Base-by-base conservation (phyloP, 371 early-diverging fungal genomes). In the Phascolomyces articulosus region DNA sequence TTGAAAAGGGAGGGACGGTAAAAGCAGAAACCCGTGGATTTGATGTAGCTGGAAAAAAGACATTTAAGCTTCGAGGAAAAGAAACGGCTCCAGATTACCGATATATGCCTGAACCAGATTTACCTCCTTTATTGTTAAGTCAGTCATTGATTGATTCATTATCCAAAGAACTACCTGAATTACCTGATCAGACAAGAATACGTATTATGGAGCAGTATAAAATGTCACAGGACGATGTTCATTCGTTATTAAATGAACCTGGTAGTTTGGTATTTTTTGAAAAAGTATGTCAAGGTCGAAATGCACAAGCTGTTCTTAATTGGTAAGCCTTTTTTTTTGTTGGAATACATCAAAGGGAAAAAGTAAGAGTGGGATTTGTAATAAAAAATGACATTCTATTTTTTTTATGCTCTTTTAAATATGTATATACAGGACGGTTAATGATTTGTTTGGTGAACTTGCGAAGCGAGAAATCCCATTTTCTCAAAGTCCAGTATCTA, bases 101-200 rank as follows among this genome's bases (percentile, higher is more conserved):
- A 55, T 96, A 91, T 70, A 94, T 96, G 90, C 92, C 94, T n/a
- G 97, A 97, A 58, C 90, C 96, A 1, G 95, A 97, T 63, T 68
- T 96, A 16, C 95, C 97, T 6, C 72, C 78, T 16, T 69, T 91
- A 3, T 53, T 80, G 8, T 54, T 91, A 29, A 66, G 79, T 18
- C 51, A 75, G 23, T 80, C 79, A 3, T 84, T 82, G 61, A 80
- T 93, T 23, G 70, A 80, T 13, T 56, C 47, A 0, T 59, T 90
- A 26, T 71, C 72, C 10, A 62, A 56, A 1, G 65, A 58, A 0
- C 51, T 93, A 13, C 92, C 95, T 2, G 95, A 95, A 68, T 73
- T 91, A 0, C 92, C 94, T 0, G 95, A 95, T 61, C 69, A 65
- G 10, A 74, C 81, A 16, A 77, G 88, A 31, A 69, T 64, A 4